Conservation (phyloP, 805 yeast genomes). For the Sugiyamaella marilandica region DNA sequence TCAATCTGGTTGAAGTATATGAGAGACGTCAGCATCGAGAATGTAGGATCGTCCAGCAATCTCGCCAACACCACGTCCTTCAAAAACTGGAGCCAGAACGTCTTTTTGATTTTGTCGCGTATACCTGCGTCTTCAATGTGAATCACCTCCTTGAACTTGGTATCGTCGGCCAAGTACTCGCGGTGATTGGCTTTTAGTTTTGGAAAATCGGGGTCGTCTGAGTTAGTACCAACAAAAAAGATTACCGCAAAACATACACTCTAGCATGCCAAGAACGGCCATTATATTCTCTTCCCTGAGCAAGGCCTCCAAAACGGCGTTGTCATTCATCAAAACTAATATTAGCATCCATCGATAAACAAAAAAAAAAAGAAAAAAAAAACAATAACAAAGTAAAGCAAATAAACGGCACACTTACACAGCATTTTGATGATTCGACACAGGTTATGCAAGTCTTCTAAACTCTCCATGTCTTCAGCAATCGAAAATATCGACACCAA, state of each 20-base stretch:
- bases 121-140: slow-evolving; percentile 52
- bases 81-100: slow-evolving; percentile 72
- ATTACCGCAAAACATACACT: slow-evolving; percentile 36
- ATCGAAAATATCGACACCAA: slow-evolving; percentile 49
- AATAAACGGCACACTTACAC: slow-evolving; percentile 3
- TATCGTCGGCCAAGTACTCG: slow-evolving; percentile 51
- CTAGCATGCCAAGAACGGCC: slow-evolving; percentile 74
- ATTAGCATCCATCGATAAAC: too few relatives aligned
- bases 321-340: slow-evolving; percentile 66
- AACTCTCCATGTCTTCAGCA: slow-evolving; percentile 50
- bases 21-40: slow-evolving; percentile 59
- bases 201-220: slow-evolving; percentile 79
- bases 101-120: slow-evolving; percentile 58
- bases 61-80: slow-evolving; percentile 85
- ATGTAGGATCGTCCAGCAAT: slow-evolving; percentile 73
- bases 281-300: slow-evolving; percentile 47
- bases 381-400: not conserved
- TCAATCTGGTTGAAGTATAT: slow-evolving; percentile 66
- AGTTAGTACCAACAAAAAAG: not conserved
- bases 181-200: slow-evolving; percentile 74
- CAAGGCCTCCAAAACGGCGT: slow-evolving; percentile 52
- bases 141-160: slow-evolving; percentile 65
- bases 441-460: slow-evolving; percentile 57
- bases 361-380: too few relatives aligned
- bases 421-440: slow-evolving; percentile 68